Evolutionary conservation across 495 filamentous ascomycete species (phyloP), one percentile per base, ranked within the genome.

Genomic region (Podospora fimiseda): DNA sequence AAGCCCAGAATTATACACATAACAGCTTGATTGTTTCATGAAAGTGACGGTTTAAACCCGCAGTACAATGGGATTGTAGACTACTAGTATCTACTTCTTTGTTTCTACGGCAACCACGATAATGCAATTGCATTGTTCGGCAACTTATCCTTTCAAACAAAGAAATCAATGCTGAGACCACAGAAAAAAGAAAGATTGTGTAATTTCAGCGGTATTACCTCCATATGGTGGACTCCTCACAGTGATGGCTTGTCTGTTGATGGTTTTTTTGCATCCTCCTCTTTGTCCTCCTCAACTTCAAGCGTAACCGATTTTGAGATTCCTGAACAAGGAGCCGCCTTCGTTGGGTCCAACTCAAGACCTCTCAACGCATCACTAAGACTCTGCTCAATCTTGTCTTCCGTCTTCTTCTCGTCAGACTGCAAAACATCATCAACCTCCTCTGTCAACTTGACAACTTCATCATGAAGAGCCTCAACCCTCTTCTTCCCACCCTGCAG

Each of bases 371-470:
- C 39, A n/a, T 41, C 16, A n/a, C 39, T 41, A 9, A 18, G 14
- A 7, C 8, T 40, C 47, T 33, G 6, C 6, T 33, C 39, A 51
- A 39, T 49, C 53, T 53, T 55, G 50, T 65, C 52, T 41, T 43
- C 39, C 48, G 30, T 56, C 52, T 48, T 55, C 16, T 52, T 21
- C 0, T 64, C 61, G 20, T 61, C 56, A 36, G 75, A 50, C 43
- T 63, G 62, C 47, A 77, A 62, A 16, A 60, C 67, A 50, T 66
- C 48, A 22, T 68, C 66, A 16, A 77, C 50, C 37, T 64, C 63
- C 5, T 63, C 62, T 15, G 65, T 66, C 37, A 77, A 60, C 46
- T 66, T 61, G 4, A 60, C 51, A 1, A 75, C 56, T 50, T 73
- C 67, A 15, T 68, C 60, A 6, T 64, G 53, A 13, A 67, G 46